Conservation (phyloP, 2,329 filamentous ascomycete species). For the Aureobasidium sp. region DNA sequence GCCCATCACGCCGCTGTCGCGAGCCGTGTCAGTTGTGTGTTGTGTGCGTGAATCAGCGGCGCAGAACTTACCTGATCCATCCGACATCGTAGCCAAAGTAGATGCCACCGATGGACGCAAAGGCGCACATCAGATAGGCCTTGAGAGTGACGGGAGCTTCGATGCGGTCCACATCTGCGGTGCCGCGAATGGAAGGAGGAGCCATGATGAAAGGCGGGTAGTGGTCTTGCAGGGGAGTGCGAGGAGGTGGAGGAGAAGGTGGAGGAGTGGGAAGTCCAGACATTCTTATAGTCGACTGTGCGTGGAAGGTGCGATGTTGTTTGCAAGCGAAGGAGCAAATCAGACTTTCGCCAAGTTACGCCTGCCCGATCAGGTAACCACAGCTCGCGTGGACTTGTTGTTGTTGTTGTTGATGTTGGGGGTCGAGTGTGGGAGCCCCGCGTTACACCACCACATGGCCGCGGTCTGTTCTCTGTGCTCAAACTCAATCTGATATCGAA, state of each 20-base stretch:
- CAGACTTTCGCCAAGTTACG: too few relatives aligned
- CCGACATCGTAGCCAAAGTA: constrained; percentile 16
- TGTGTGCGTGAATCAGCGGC: too few relatives aligned
- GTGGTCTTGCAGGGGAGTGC: too few relatives aligned
- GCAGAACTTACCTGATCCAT: constrained; percentile 7
- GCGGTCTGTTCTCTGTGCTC: background rate
- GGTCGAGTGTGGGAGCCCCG: background rate
- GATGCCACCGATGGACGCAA: constrained; percentile 41
- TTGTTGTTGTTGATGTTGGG: too few relatives aligned
- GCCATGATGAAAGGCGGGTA: too few relatives aligned
- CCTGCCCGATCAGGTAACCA: too few relatives aligned
- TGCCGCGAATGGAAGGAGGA: constrained; percentile 20
- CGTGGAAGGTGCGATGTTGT: background rate
- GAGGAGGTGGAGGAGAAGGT: too few relatives aligned
- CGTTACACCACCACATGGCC: background rate
- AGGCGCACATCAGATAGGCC: constrained; percentile 41
- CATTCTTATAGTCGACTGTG: background rate
- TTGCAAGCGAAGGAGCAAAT: too few relatives aligned
- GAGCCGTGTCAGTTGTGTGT: background rate
- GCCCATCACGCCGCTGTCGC: constrained; percentile 14
- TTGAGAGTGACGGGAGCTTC: constrained; percentile 43
- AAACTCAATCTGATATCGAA: constrained; percentile 2
- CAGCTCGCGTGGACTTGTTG: too few relatives aligned
- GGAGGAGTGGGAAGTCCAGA: too few relatives aligned
- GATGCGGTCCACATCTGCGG: constrained; percentile 47